Evolutionary conservation across 768 basidiomycete genomes (phyloP).

Genomic region (Podaxis pistillaris): DNA sequence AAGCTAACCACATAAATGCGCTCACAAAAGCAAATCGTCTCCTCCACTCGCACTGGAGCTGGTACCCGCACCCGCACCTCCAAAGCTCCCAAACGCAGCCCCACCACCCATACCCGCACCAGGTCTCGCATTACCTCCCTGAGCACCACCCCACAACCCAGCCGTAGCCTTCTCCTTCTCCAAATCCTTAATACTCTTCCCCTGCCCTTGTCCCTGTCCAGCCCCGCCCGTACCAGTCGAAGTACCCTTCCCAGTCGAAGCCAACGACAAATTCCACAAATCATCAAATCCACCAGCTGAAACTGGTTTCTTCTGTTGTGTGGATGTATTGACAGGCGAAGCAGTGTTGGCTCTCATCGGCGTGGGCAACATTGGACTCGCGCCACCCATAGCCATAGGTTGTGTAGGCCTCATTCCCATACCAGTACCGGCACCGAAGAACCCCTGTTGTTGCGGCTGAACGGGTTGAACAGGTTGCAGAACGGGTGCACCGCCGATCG

Average conservation of each 20-base stretch:
- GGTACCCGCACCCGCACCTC: conserved; percentile 21
- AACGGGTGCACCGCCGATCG: conserved; percentile 31
- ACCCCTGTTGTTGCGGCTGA: conserved; percentile 25
- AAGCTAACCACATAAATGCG: no score
- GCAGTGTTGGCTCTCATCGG: conserved; percentile 24
- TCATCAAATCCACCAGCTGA: conserved; percentile 70
- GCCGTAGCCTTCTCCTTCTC: conserved; percentile 85
- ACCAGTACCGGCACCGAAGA: conserved; percentile 25
- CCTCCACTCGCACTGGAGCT: conserved; percentile 19
- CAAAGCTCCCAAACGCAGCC: conserved; percentile 28
- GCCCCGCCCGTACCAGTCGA: conserved; percentile 24
- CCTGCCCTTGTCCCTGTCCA: no score
- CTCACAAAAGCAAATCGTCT: conserved; percentile 27
- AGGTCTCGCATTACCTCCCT: conserved; percentile 13
- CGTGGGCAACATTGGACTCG: conserved; percentile 12
- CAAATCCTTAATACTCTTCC: conserved; percentile 84
- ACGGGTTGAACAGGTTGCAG: conserved; percentile 27
- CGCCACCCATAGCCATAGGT: conserved; percentile 15
- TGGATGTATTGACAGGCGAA: conserved; percentile 34
- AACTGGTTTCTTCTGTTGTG: conserved; percentile 27
- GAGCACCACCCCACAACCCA: conserved; percentile 67
- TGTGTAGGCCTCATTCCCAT: conserved; percentile 29
- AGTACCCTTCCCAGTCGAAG: conserved; percentile 40
- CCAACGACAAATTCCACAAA: conserved; percentile 82
- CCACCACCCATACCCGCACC: conserved; percentile 16